Evolutionary conservation across 805 yeast species (phyloP).

Genomic region (Teunomyces aglyptinius): DNA sequence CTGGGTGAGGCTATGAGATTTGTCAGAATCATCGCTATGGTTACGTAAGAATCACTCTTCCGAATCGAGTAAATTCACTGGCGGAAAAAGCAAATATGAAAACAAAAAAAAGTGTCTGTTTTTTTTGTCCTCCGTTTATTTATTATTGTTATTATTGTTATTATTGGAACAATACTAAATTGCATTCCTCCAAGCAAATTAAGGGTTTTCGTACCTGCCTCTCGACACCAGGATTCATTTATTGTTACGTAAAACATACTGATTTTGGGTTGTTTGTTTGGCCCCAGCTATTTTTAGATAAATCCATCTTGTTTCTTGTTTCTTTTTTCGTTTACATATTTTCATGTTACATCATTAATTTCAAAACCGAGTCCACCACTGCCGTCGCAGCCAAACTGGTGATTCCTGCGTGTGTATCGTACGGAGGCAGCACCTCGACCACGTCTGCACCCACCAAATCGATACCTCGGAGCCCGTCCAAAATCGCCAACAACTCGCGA

Average conservation of each 20-base stretch:
- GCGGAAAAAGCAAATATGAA: not conserved
- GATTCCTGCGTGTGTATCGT: constrained; percentile 56
- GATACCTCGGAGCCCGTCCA: constrained; percentile 60
- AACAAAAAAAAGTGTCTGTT: not conserved
- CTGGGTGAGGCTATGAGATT: constrained; percentile 4
- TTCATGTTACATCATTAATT: constrained; percentile 38
- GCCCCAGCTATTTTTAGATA: not conserved
- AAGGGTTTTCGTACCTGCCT: no score
- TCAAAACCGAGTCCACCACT: constrained; percentile 51
- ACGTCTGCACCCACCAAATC: constrained; percentile 72
- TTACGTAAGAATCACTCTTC: not conserved
- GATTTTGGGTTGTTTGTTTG: not conserved
- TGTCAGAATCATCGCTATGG: not conserved
- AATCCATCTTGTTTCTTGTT: not conserved
- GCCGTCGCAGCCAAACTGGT: constrained; percentile 68
- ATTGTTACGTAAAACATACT: not conserved
- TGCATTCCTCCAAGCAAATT: no score
- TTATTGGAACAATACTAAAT: no score
- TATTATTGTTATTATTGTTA: no score
- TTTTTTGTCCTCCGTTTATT: no score
- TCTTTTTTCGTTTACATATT: not conserved
- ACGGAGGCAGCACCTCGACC: constrained; percentile 72
- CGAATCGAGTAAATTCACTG: not conserved
- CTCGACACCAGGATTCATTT: no score
- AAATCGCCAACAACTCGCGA: constrained; percentile 57